Percentiles rank a stretch among this genome's conserved stretches.
Conservation (phyloP, 2,329 filamentous ascomycete genomes). For the Hypoxylon rubiginosum region DNA sequence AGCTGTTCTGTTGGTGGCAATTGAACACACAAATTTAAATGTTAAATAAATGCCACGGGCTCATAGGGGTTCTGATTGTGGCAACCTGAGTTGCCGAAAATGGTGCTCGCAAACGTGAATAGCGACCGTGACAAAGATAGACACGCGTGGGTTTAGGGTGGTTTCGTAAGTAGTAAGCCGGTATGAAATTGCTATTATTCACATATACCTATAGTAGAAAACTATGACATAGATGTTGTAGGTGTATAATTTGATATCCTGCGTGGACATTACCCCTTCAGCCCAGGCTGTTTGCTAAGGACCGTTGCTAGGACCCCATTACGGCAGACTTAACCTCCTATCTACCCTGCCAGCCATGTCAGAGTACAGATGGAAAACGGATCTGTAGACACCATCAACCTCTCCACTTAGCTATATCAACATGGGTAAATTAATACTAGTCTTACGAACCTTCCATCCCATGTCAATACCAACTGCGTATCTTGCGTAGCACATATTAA, state of each 20-base stretch:
- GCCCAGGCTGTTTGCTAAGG: not conserved
- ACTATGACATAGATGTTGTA: too few species aligned
- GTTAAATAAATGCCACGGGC: not conserved
- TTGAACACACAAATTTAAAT: not conserved
- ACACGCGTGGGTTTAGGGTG: not conserved
- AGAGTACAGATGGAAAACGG: too few species aligned
- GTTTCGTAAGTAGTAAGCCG: not conserved
- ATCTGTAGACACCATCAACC: too few species aligned
- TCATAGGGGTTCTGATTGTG: not conserved
- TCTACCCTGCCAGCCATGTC: too few species aligned
- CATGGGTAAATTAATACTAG: too few species aligned
- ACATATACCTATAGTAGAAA: too few species aligned
- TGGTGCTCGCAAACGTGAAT: not conserved
- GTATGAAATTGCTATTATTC: not conserved
- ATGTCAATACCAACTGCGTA: too few species aligned
- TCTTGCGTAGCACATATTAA: too few species aligned
- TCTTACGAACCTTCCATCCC: too few species aligned
- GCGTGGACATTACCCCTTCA: not conserved
- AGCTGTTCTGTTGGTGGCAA: not conserved
- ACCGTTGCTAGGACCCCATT: too few species aligned
- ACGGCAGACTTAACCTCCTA: too few species aligned
- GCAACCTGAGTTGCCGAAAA: not conserved
- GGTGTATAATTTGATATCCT: not conserved
- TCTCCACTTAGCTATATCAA: too few species aligned
- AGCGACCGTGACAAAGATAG: not conserved